Base-by-base conservation (phyloP, 306 rosid genomes). In the Sicyos edulis region DNA sequence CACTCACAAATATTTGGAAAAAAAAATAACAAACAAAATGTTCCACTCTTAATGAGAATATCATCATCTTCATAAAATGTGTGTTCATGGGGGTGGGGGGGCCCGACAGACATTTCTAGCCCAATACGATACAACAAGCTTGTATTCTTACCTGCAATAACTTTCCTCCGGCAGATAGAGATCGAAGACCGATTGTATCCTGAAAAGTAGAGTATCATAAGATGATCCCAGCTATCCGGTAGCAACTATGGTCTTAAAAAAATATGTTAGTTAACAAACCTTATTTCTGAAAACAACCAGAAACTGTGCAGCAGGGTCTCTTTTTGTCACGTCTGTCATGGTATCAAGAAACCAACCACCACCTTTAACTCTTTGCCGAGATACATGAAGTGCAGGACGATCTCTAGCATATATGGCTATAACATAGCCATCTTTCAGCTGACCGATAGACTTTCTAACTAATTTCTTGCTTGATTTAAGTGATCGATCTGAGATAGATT, bases 301-400 rank as follows among this genome's bases (percentile, higher is more conserved):
- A 79, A 95, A 95, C 86, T 95, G 97, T 16, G 92, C 91, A 13
- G 96, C 97, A 80, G 99, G 99, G 70, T 95, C 99, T 77, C 97
- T 87, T 87, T 88, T 89, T 52, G 99, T 86, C 74, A 91, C 97
- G 80, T 84, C 84, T 54, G 95, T 70, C 85, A 86, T 80, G 44
- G 88, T 76, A 76, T 95, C 99, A 24, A 95, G 78, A 83, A 91
- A 85, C 97, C 99, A 95, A 60, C 96, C 96, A 58, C 97, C 99
- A 50, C 99, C 92, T 91, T 85, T 84, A 81, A 82, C 87, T 85
- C 99, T 91, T 83, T 87, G 96, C 75, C 99, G 84, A 62, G 99
- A 84, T 52, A 91, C 88, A 54, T 95, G 93, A 66, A 91, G 84
- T 34, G 83, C 82, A 51, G 92, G 81, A 42, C 71, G 75, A 77